phyloP scores from a whole-genome alignment of 305 asterid species.

The Rubia occidens region DNA sequence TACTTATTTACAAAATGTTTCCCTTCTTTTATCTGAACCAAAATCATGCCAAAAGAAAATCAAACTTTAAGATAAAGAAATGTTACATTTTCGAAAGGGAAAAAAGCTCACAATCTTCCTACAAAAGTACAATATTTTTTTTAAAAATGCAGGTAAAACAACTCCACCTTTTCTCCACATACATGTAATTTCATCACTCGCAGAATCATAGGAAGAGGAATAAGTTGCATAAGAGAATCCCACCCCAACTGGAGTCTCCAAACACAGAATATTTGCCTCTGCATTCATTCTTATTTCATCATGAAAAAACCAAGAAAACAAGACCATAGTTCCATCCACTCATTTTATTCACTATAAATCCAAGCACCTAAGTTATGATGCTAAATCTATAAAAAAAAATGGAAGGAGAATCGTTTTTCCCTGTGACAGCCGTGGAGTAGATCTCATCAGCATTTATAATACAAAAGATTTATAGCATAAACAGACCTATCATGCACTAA shows the following conservation, averaged over 20 bases:
- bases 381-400: no score
- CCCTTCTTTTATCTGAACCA: constrained; percentile 40
- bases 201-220: constrained; percentile 34
- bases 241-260: constrained; percentile 62
- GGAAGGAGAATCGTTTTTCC: no score
- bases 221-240: constrained; percentile 54
- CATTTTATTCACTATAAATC: no score
- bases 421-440: no score
- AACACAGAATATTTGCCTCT: constrained; percentile 61
- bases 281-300: constrained; percentile 12
- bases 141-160: background rate
- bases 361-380: no score
- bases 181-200: constrained; percentile 53
- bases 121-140: background rate
- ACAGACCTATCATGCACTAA: no score
- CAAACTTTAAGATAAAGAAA: constrained; percentile 18
- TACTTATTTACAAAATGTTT: no score
- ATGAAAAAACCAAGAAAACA: background rate
- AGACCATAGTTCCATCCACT: background rate
- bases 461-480: no score
- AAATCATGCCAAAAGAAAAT: constrained; percentile 9
- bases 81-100: constrained; percentile 1
- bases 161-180: background rate
- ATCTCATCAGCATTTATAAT: no score
- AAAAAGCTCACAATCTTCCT: constrained; percentile 12